Evolutionary conservation across 306 rosid genomes (phyloP).

Genomic region (Rubus idaeus): DNA sequence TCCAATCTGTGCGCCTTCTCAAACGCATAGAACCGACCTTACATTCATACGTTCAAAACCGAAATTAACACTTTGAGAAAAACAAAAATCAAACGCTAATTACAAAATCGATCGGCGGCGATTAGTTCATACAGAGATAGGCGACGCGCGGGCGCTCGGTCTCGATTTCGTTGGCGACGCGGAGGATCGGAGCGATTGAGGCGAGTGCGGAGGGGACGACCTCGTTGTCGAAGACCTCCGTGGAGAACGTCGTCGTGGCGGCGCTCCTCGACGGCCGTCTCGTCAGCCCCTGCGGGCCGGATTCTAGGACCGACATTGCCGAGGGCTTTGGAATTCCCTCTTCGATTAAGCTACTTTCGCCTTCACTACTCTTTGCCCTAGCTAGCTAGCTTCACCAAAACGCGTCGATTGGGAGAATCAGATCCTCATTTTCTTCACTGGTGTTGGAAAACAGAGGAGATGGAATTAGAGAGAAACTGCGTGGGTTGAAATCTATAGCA

Average conservation of each 20-base stretch:
- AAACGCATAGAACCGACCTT: conserved; percentile 95
- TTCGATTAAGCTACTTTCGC: background rate
- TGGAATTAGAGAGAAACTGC: background rate
- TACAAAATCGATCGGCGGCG: too few species aligned
- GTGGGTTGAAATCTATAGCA: background rate
- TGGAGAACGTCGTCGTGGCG: conserved; percentile 74
- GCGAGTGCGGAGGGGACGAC: conserved; percentile 92
- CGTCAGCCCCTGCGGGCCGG: conserved; percentile 48
- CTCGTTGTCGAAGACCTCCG: conserved; percentile 89
- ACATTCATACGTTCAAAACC: background rate
- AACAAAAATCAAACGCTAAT: background rate
- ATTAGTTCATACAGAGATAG: conserved; percentile 59
- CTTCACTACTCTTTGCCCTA: background rate
- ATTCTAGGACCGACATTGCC: conserved; percentile 59
- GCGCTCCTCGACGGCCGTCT: conserved; percentile 87
- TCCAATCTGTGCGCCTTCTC: conserved; percentile 98
- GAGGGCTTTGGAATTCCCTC: background rate
- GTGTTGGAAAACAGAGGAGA: too few species aligned
- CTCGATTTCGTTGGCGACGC: conserved; percentile 86
- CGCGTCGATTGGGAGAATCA: background rate
- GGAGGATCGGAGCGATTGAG: conserved; percentile 84
- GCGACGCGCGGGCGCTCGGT: conserved; percentile 89
- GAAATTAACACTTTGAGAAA: background rate
- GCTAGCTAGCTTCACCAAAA: background rate
- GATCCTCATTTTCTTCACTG: too few species aligned